phyloP scores from a whole-genome alignment of 768 basidiomycete genomes.

The Coprinellus aureogranulatus region DNA sequence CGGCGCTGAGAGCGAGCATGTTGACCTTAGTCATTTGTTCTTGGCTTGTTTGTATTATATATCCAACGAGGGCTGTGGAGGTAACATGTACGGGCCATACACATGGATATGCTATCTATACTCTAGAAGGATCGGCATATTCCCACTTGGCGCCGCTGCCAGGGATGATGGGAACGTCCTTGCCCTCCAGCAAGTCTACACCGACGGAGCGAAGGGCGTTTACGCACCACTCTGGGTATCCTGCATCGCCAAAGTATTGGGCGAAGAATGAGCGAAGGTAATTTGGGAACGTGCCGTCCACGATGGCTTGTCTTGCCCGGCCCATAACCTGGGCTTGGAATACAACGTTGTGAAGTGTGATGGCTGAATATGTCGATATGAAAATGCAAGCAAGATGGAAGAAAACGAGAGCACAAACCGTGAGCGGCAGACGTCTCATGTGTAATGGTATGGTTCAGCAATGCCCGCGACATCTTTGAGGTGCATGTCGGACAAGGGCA shows the following conservation, averaged over 20 bases:
- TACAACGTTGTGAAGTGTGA: constrained; percentile 80
- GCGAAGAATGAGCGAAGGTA: constrained; percentile 77
- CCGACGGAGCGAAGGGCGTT: constrained; percentile 81
- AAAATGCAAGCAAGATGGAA: neutral
- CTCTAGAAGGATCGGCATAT: constrained; percentile 46
- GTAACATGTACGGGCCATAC: no score
- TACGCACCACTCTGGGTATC: constrained; percentile 87
- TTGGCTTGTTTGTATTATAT: neutral
- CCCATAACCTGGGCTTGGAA: constrained; percentile 90
- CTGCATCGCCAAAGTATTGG: constrained; percentile 70
- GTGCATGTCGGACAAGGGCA: constrained; percentile 89
- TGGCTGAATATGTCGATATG: constrained; percentile 41
- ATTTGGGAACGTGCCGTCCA: constrained; percentile 72
- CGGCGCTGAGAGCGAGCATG: constrained; percentile 11
- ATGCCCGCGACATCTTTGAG: constrained; percentile 63
- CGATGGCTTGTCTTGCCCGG: constrained; percentile 76
- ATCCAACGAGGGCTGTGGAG: no score
- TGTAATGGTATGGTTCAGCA: constrained; percentile 72
- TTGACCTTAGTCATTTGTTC: neutral
- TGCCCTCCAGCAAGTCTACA: constrained; percentile 72
- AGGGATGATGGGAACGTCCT: constrained; percentile 43
- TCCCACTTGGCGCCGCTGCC: constrained; percentile 82
- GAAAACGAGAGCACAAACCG: constrained; percentile 42
- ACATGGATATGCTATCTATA: neutral
- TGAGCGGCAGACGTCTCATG: constrained; percentile 86